phyloP scores from a whole-genome alignment of 75 land plant genomes.

The Sequoia sempervirens region DNA sequence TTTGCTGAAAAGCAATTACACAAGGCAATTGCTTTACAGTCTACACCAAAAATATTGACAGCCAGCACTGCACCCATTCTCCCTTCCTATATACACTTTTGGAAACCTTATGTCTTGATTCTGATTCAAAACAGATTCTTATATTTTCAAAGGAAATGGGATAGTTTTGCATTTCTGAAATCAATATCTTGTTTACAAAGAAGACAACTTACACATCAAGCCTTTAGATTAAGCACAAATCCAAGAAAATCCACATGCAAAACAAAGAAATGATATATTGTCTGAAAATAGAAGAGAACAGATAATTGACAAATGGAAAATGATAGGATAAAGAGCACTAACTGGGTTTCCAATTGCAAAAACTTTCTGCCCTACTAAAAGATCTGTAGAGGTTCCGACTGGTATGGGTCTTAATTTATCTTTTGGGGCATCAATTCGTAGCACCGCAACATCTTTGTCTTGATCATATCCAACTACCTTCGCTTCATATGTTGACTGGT shows the following conservation, averaged over 20 bases:
- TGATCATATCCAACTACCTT: conserved; percentile 93
- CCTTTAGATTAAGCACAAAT: not conserved
- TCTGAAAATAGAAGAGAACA: not conserved
- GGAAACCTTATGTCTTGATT: not conserved
- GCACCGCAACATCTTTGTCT: conserved; percentile 97
- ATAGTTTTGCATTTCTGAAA: not conserved
- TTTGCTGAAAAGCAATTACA: not conserved
- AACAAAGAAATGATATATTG: not conserved
- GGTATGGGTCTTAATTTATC: conserved; percentile 88
- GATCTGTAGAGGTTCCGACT: conserved; percentile 82
- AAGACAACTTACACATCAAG: not conserved
- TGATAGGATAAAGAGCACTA: conserved; percentile 18
- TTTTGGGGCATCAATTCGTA: conserved; percentile 78
- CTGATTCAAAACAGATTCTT: not conserved
- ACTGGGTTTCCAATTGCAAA: conserved; percentile 98
- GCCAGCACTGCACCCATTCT: not conserved
- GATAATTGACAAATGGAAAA: not conserved
- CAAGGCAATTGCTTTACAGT: not conserved
- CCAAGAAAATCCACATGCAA: not conserved
- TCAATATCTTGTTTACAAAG: not conserved
- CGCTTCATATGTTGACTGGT: conserved; percentile 90
- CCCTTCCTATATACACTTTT: not conserved
- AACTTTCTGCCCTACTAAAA: conserved; percentile 97
- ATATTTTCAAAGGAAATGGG: not conserved
- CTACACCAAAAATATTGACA: not conserved